These are phyloP conservation scores for Letharia columbiana DNA, from an alignment of 495 filamentous ascomycete genomes.

Conservation along the genomic window DNA sequence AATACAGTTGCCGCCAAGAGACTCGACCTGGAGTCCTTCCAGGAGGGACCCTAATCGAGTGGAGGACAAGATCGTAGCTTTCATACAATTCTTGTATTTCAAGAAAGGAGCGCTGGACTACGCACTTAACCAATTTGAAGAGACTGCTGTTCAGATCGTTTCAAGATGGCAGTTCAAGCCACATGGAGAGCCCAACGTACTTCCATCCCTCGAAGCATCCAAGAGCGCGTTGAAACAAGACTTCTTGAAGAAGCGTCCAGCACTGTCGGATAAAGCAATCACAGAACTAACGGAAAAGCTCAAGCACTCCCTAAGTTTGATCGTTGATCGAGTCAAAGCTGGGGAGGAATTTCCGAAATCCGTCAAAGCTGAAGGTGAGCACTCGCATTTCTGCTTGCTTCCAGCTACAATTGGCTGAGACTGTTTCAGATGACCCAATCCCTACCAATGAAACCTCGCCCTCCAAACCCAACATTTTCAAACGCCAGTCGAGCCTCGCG, in stretches of 20 bases:
- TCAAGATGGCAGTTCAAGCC: constrained; percentile 24
- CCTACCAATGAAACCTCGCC: neutral
- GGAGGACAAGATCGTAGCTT: constrained; percentile 17
- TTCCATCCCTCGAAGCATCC: constrained; percentile 11
- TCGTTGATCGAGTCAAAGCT: constrained; percentile 10
- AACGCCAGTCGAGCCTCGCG: constrained; percentile 6
- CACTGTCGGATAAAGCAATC: neutral
- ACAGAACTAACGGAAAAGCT: constrained; percentile 15
- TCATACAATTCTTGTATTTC: constrained; percentile 20
- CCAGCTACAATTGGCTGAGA: neutral
- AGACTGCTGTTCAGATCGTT: constrained; percentile 13
- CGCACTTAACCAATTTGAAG: constrained; percentile 21
- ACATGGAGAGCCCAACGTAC: constrained; percentile 18
- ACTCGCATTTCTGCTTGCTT: too few species aligned
- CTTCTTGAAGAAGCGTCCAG: constrained; percentile 16
- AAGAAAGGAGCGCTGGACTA: constrained; percentile 10
- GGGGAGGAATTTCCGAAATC: constrained; percentile 4
- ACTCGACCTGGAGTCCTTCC: constrained; percentile 17
- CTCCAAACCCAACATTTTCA: neutral
- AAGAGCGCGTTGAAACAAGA: constrained; percentile 9
- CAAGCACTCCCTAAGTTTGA: neutral
- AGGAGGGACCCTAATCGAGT: neutral
- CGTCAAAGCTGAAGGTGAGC: neutral
- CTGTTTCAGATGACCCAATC: neutral
- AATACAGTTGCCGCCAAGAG: constrained; percentile 13